These are phyloP conservation scores for Annulohypoxylon maeteangense DNA, from an alignment of 495 filamentous ascomycete species.

Conservation along the genomic window DNA sequence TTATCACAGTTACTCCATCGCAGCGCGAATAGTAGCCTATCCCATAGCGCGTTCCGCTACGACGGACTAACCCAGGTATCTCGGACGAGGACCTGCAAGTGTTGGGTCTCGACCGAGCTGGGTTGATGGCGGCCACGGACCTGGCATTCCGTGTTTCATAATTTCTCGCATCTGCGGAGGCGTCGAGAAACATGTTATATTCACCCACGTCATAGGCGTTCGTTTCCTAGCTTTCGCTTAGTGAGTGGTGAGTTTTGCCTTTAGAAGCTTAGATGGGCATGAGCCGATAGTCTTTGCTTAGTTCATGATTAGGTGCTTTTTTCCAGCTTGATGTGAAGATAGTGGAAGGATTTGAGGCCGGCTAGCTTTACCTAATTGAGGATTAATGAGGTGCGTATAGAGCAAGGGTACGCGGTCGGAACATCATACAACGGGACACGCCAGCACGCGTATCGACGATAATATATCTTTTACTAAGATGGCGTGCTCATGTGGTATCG, in stretches of 20 bases:
- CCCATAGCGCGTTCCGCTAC: background rate
- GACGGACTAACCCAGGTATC: background rate
- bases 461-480: conserved; percentile 11
- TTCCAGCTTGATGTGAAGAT: conserved; percentile 5
- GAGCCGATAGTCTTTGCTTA: background rate
- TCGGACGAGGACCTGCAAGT: background rate
- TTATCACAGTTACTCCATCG: background rate
- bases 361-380: conserved; percentile 27
- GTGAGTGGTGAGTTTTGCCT: background rate
- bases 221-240: background rate
- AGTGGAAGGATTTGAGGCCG: conserved; percentile 9
- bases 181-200: conserved; percentile 21
- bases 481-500: conserved; percentile 10
- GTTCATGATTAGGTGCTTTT: background rate
- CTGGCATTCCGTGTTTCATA: conserved; percentile 40
- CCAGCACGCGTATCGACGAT: conserved; percentile 29
- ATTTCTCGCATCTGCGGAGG: conserved; percentile 27
- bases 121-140: conserved; percentile 29
- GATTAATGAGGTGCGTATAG: conserved; percentile 33
- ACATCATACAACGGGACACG: conserved; percentile 13
- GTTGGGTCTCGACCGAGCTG: conserved; percentile 18
- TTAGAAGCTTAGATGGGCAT: background rate
- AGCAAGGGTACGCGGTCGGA: conserved; percentile 37
- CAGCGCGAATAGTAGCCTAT: conserved; percentile 12
- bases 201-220: conserved; percentile 28